Base-by-base conservation (phyloP, 805 yeast species). In the Wilhelminamyces savonicus region DNA sequence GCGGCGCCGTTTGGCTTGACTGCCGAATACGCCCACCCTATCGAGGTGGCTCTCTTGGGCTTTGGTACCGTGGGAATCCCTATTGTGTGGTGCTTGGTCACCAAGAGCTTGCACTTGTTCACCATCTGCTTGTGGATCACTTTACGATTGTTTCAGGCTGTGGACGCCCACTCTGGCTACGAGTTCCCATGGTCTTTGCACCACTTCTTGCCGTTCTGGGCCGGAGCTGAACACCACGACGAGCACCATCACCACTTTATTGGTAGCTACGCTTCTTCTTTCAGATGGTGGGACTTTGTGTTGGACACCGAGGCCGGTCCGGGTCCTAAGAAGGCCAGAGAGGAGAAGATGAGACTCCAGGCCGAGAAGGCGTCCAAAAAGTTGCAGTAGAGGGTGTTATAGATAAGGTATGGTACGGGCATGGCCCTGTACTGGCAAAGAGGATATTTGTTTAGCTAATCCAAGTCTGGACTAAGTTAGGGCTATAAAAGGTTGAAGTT, bases 151-250 rank as follows among this genome's bases (percentile, higher is more conserved):
- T 63, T 69, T 44, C 80, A 74, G 45, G 78, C 78, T 11, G 77
- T 74, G 24, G 80, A 74, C 44, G 61, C 78, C 10, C 80, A 74
- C 41, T 71, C 77, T 2, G 80, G 80, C 23, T 74, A 74, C 44
- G 78, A 74, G 35, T 74, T 74, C 53, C 80, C 80, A 4, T 71
- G 74, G 75, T 72, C 78, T 1, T 59, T 74, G 44, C 71, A 73
- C 48, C 50, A 71, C 33, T 59, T 71, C 46, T 29, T 74, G n/a
- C 80, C 80, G 24, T 64, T 74, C 52, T 74, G 80, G 80, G 78
- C 80, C 7, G 80, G 79, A 19, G 78, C 78, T 22, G 77, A 69
- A 33, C 80, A 74, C 43, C 80, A 74, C 44, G 80, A 74, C 43
- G 63, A 66, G 35, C 80, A 74, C 40, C 80, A 74, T 40, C 80